These are phyloP conservation scores for Yamadazyma membranifaciens DNA, from an alignment of 1,139 yeast genomes.

Conservation along the genomic window DNA sequence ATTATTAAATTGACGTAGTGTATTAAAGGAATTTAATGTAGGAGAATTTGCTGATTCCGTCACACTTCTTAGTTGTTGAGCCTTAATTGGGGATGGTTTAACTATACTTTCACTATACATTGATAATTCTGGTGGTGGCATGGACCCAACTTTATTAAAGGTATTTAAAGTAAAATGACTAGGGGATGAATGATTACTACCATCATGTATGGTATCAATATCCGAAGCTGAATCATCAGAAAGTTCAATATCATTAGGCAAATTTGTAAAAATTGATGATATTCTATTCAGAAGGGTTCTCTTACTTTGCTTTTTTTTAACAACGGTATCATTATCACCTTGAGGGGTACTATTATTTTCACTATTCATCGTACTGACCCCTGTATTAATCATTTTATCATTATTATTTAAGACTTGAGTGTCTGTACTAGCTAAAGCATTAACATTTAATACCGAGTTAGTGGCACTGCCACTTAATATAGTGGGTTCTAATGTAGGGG, in stretches of 20 bases:
- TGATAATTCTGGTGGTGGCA: conserved; percentile 22
- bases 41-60: conserved; percentile 19
- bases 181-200: conserved; percentile 14
- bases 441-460: conserved; percentile 33
- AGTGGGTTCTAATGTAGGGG: conserved; percentile 17
- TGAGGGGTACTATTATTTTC: background rate
- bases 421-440: conserved; percentile 28
- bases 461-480: conserved; percentile 24
- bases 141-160: conserved; percentile 2
- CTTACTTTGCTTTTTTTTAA: conserved; percentile 7
- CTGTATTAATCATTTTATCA: conserved; percentile 1
- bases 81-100: conserved; percentile 31
- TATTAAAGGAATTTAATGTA: conserved; percentile 45
- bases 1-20: conserved; percentile 22
- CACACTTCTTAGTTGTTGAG: conserved; percentile 17
- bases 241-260: conserved; percentile 49
- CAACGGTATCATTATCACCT: background rate
- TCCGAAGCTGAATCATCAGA: conserved; percentile 51
- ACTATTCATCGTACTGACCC: background rate
- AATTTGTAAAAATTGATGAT: conserved; percentile 42
- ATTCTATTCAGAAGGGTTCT: conserved; percentile 26
- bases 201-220: conserved; percentile 28
- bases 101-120: conserved; percentile 30
- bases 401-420: conserved; percentile 6
- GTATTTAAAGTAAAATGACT: conserved; percentile 8